phyloP scores from a whole-genome alignment of 2,329 filamentous ascomycete species.

The Tolypocladium tundrense region DNA sequence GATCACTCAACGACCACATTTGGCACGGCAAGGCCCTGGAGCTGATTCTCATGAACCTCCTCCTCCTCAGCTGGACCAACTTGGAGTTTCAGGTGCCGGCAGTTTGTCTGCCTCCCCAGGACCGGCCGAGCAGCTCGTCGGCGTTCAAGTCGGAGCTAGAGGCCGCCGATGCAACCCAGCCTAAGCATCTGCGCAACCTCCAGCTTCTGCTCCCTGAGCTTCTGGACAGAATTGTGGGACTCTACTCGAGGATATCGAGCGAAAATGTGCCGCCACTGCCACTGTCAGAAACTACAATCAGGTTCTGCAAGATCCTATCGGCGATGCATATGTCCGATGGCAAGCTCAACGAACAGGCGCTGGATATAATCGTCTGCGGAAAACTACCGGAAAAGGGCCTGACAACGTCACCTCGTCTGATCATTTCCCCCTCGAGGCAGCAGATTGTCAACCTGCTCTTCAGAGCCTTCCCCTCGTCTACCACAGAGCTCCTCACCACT shows the following conservation, averaged over 20 bases:
- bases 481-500: conserved; percentile 57
- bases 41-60: conserved; percentile 68
- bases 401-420: conserved; percentile 44
- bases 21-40: conserved; percentile 97
- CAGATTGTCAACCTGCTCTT: conserved; percentile 57
- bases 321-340: conserved; percentile 57
- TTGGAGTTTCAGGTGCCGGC: conserved; percentile 70
- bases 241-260: conserved; percentile 61
- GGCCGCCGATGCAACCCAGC: conserved; percentile 30
- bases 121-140: conserved; percentile 28
- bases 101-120: conserved; percentile 41
- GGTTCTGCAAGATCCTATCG: conserved; percentile 61
- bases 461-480: conserved; percentile 58
- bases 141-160: conserved; percentile 16
- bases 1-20: conserved; percentile 78
- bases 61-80: conserved; percentile 76
- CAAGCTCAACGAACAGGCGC: conserved; percentile 45
- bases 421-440: conserved; percentile 45
- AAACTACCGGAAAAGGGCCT: conserved; percentile 39
- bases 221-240: conserved; percentile 60
- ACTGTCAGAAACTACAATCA: conserved; percentile 61
- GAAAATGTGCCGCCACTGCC: conserved; percentile 63
- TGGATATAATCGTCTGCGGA: conserved; percentile 58
- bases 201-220: conserved; percentile 59
- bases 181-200: conserved; percentile 43